Percentiles rank a stretch among this genome's conserved stretches.
Conservation (phyloP, 2,329 filamentous ascomycete species). For the Podosphaera aphanis region DNA sequence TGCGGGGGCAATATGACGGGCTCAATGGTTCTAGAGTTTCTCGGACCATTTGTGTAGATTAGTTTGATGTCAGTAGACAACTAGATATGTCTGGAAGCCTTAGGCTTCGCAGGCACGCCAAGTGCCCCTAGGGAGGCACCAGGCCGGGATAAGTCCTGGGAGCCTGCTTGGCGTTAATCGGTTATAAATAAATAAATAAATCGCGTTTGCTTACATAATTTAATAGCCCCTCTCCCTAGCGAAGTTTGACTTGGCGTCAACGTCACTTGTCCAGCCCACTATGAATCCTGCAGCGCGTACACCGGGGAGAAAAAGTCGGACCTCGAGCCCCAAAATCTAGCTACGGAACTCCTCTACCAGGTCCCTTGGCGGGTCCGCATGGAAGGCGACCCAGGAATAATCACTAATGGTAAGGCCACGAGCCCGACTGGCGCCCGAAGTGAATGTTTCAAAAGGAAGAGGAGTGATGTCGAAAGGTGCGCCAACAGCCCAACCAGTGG, state of each 20-base stretch:
- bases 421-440: conserved; percentile 12
- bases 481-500: conserved; percentile 38
- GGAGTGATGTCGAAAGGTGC: conserved; percentile 23
- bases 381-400: background rate
- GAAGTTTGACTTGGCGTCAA: background rate
- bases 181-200: too few relatives aligned
- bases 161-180: too few relatives aligned
- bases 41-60: too few relatives aligned
- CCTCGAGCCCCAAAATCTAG: background rate
- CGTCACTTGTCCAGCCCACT: background rate
- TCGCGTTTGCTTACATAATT: background rate
- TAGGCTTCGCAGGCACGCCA: too few relatives aligned
- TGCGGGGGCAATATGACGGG: too few relatives aligned
- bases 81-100: too few relatives aligned
- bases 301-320: background rate
- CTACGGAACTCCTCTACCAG: background rate
- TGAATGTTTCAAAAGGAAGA: conserved; percentile 29
- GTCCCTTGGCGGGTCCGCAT: background rate
- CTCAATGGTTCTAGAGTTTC: too few relatives aligned
- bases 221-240: background rate
- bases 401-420: conserved; percentile 4
- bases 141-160: too few relatives aligned
- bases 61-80: too few relatives aligned
- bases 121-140: too few relatives aligned
- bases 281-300: background rate